Evolutionary conservation across 352 stramenopile species (phyloP).

Genomic region (Pythium oligandrum): DNA sequence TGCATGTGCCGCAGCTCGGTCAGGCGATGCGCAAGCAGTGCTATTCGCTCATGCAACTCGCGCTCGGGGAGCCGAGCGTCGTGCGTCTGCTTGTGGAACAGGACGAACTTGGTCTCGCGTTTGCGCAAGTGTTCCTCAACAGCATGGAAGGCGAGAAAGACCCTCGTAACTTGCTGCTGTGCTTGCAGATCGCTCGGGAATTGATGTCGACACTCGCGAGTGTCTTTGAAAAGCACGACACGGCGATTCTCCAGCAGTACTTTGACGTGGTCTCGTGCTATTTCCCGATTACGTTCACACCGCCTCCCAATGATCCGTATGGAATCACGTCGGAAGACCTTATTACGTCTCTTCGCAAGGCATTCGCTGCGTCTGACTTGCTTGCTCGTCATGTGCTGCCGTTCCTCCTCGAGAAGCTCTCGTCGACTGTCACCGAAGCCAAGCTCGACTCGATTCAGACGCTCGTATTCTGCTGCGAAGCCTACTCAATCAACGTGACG

Average conservation of each 20-base stretch:
- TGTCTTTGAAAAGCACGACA: conserved; percentile 64
- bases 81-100: conserved; percentile 38
- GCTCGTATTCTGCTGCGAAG: conserved; percentile 76
- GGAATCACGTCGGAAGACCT: conserved; percentile 87
- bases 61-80: conserved; percentile 55
- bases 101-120: conserved; percentile 31
- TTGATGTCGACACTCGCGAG: conserved; percentile 50
- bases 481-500: conserved; percentile 75
- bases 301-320: conserved; percentile 87
- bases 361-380: conserved; percentile 74
- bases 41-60: conserved; percentile 77
- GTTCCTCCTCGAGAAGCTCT: conserved; percentile 87
- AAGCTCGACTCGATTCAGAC: conserved; percentile 82
- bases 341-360: conserved; percentile 69
- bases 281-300: conserved; percentile 90
- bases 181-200: conserved; percentile 62
- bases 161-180: conserved; percentile 79
- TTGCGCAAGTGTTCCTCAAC: conserved; percentile 71
- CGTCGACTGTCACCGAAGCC: conserved; percentile 66
- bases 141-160: conserved; percentile 90
- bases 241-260: conserved; percentile 75
- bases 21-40: conserved; percentile 86
- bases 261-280: conserved; percentile 91
- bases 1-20: conserved; percentile 78
- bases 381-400: conserved; percentile 77